Percentiles rank a stretch among this genome's conserved stretches.
Evolutionary conservation across 2,329 filamentous ascomycete genomes (phyloP).

Genomic region (Neopestalotiopsis sp.): DNA sequence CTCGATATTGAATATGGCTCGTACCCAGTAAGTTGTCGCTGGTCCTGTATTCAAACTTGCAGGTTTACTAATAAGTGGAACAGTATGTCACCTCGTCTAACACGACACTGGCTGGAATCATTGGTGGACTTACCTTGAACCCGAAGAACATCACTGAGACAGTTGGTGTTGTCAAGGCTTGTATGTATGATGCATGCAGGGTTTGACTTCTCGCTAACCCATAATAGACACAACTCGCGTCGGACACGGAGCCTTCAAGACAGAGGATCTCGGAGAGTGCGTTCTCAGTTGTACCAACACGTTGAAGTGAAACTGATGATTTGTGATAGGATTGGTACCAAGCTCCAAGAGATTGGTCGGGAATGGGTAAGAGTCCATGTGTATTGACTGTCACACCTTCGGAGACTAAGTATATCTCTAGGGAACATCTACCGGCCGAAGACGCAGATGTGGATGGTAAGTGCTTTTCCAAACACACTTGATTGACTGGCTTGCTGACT

Average conservation of each 20-base stretch:
- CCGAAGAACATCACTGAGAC: slow-evolving; percentile 60
- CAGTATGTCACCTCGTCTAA: slow-evolving; percentile 59
- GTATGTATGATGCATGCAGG: background rate
- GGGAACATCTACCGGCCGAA: slow-evolving; percentile 49
- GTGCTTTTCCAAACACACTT: background rate
- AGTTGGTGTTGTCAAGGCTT: slow-evolving; percentile 70
- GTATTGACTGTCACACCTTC: background rate
- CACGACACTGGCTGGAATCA: slow-evolving; percentile 62
- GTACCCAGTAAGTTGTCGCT: slow-evolving; percentile 49
- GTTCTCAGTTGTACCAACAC: background rate
- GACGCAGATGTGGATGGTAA: slow-evolving; percentile 59
- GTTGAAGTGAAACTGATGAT: background rate
- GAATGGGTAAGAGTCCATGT: slow-evolving; percentile 29
- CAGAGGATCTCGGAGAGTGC: slow-evolving; percentile 52
- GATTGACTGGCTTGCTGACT: slow-evolving; percentile 3
- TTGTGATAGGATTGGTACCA: slow-evolving; percentile 33
- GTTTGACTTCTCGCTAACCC: background rate
- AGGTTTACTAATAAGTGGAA: slow-evolving; percentile 27
- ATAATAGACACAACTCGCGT: slow-evolving; percentile 57
- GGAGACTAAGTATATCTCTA: background rate
- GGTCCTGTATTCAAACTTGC: slow-evolving; percentile 14
- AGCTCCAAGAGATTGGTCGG: slow-evolving; percentile 45
- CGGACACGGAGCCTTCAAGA: slow-evolving; percentile 65
- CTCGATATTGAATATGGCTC: slow-evolving; percentile 65
- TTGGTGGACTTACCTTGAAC: slow-evolving; percentile 62